Conservation (phyloP, 106 monocot species). For the Platanthera zijinensis region DNA sequence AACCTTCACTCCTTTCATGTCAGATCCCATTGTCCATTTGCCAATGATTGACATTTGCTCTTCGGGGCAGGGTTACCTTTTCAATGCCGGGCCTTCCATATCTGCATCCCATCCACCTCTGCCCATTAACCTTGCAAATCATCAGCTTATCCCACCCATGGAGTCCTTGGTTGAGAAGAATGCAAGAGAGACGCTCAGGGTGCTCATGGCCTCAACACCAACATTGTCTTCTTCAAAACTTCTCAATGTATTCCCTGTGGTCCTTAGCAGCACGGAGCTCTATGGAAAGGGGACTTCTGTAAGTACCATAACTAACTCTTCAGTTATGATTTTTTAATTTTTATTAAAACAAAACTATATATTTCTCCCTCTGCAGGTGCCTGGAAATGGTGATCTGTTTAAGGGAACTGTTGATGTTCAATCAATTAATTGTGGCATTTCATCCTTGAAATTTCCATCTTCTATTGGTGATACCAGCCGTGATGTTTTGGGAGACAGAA, state of each 20-base stretch:
- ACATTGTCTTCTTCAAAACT: slow-evolving; percentile 23
- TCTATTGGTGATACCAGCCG: neutral
- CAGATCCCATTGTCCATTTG: slow-evolving; percentile 93
- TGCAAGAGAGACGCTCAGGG: slow-evolving; percentile 79
- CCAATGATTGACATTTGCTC: slow-evolving; percentile 84
- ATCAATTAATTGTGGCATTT: neutral
- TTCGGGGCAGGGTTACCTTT: slow-evolving; percentile 82
- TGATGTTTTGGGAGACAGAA: neutral
- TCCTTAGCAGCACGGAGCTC: slow-evolving; percentile 20
- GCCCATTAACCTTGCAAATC: slow-evolving; percentile 24
- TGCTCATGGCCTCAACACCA: slow-evolving; percentile 79
- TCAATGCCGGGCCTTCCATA: slow-evolving; percentile 75
- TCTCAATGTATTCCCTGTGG: slow-evolving; percentile 36
- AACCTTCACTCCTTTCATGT: slow-evolving; percentile 78
- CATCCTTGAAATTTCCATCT: neutral
- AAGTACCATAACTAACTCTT: neutral
- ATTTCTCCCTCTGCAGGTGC: neutral
- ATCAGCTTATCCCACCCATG: slow-evolving; percentile 39
- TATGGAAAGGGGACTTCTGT: slow-evolving; percentile 4
- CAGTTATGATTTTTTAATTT: neutral
- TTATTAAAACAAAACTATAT: neutral
- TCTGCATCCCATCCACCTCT: slow-evolving; percentile 52
- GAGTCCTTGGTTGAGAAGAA: slow-evolving; percentile 75
- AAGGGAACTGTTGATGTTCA: neutral
- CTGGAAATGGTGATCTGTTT: neutral